These are phyloP conservation scores for Tetrapisispora namnaoensis DNA, from an alignment of 805 yeast genomes.

Conservation along the genomic window DNA sequence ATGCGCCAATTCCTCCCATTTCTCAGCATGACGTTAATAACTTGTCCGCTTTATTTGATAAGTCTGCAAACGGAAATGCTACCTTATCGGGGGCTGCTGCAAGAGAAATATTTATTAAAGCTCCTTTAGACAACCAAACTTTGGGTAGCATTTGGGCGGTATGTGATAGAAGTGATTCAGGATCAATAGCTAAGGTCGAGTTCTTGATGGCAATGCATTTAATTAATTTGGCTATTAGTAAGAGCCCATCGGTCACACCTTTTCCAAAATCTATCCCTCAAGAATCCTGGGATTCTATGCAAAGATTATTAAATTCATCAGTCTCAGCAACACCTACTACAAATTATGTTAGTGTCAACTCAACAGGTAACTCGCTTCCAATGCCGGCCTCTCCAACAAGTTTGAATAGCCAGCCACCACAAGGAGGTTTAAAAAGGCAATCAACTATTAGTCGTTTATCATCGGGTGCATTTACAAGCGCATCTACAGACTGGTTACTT, in stretches of 20 bases:
- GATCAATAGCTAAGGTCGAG: slow-evolving; percentile 61
- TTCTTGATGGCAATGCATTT: slow-evolving; percentile 92
- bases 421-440: slow-evolving; percentile 22
- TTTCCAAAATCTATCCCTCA: slow-evolving; percentile 43
- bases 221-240: slow-evolving; percentile 56
- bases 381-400: background rate
- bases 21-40: slow-evolving; percentile 48
- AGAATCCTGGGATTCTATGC: slow-evolving; percentile 31
- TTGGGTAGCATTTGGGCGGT: slow-evolving; percentile 85
- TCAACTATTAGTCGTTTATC: slow-evolving; percentile 27
- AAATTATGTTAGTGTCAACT: slow-evolving; percentile 7
- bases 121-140: slow-evolving; percentile 66
- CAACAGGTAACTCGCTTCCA: slow-evolving; percentile 23
- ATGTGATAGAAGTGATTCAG: slow-evolving; percentile 68
- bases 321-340: slow-evolving; percentile 9
- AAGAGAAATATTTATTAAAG: slow-evolving; percentile 77
- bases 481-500: slow-evolving; percentile 53
- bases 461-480: slow-evolving; percentile 28
- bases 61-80: slow-evolving; percentile 41
- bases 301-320: slow-evolving; percentile 5
- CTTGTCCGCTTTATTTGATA: slow-evolving; percentile 64
- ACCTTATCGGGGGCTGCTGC: slow-evolving; percentile 72
- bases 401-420: background rate
- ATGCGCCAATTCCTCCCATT: slow-evolving; percentile 6
- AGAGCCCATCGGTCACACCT: slow-evolving; percentile 53